These are phyloP conservation scores for Perkinsus olseni DNA, from an alignment of 169 alveolate genomes.

Conservation along the genomic window DNA sequence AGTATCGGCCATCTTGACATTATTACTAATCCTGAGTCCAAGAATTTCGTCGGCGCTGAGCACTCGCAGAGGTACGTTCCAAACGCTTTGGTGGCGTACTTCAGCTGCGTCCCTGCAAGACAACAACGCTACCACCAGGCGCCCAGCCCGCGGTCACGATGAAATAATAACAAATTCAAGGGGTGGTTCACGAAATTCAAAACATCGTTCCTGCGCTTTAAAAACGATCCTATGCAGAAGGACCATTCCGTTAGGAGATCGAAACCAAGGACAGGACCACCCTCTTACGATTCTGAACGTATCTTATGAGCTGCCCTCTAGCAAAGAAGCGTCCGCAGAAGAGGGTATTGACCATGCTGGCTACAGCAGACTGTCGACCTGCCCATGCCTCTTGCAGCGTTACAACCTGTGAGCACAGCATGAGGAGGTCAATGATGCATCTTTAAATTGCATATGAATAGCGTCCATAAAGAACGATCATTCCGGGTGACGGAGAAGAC, in stretches of 20 bases:
- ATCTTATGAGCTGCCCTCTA: not conserved
- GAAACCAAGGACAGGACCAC: not conserved
- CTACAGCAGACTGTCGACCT: not conserved
- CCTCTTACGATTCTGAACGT: not conserved
- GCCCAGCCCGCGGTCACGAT: too few species aligned
- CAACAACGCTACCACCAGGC: not conserved
- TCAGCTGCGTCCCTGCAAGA: not conserved
- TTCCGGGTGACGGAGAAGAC: not conserved
- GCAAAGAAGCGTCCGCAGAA: not conserved
- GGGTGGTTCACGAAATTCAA: too few species aligned
- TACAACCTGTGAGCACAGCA: not conserved
- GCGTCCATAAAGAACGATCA: not conserved
- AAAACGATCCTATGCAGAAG: too few species aligned
- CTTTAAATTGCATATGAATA: too few species aligned
- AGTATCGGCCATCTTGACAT: not conserved
- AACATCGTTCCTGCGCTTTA: too few species aligned
- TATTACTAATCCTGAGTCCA: not conserved
- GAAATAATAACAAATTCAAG: too few species aligned
- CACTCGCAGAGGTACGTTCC: not conserved
- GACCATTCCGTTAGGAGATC: too few species aligned
- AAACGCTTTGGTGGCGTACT: not conserved
- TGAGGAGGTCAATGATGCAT: not conserved
- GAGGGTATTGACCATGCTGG: not conserved
- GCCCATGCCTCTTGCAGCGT: not conserved
- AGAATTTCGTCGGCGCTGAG: not conserved